Percentiles rank a stretch among this genome's conserved stretches.
Evolutionary conservation across 306 rosid genomes (phyloP).

Genomic region (Corylus avellana): DNA sequence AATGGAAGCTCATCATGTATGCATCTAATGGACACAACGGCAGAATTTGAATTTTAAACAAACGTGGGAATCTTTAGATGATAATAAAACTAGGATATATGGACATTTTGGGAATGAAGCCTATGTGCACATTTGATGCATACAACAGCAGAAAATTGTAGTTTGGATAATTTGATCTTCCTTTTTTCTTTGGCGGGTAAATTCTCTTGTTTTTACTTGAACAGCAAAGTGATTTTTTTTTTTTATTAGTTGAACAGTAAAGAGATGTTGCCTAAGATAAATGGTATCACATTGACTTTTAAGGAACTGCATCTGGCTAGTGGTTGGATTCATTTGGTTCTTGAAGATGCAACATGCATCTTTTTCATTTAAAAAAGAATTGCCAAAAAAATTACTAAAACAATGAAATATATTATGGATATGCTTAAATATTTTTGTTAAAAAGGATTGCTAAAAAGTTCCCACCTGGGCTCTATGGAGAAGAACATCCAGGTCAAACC

Average conservation of each 20-base stretch:
- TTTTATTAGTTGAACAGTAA: conserved; percentile 3
- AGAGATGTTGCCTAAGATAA: not conserved
- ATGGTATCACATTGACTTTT: not conserved
- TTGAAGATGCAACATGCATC: not conserved
- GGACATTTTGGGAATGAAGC: not conserved
- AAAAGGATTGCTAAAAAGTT: conserved; percentile 2
- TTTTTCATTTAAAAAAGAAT: not conserved
- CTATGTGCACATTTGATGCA: conserved; percentile 4
- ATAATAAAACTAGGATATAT: not conserved
- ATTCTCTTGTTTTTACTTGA: too few relatives aligned
- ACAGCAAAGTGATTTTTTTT: not conserved
- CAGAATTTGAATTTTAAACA: not conserved
- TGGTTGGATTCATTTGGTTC: not conserved
- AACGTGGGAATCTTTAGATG: not conserved
- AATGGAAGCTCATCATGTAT: conserved; percentile 13
- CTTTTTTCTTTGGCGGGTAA: not conserved
- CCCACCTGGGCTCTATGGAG: conserved; percentile 93
- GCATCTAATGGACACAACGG: not conserved
- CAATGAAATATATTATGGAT: not conserved
- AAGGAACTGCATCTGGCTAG: conserved; percentile 16
- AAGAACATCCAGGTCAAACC: conserved; percentile 91
- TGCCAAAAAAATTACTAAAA: not conserved
- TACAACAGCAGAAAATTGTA: conserved; percentile 10
- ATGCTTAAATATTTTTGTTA: conserved; percentile 9
- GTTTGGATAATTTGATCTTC: not conserved